Evolutionary conservation across 164 flowering plant genomes (phyloP).

Genomic region (Taxillus chinensis): DNA sequence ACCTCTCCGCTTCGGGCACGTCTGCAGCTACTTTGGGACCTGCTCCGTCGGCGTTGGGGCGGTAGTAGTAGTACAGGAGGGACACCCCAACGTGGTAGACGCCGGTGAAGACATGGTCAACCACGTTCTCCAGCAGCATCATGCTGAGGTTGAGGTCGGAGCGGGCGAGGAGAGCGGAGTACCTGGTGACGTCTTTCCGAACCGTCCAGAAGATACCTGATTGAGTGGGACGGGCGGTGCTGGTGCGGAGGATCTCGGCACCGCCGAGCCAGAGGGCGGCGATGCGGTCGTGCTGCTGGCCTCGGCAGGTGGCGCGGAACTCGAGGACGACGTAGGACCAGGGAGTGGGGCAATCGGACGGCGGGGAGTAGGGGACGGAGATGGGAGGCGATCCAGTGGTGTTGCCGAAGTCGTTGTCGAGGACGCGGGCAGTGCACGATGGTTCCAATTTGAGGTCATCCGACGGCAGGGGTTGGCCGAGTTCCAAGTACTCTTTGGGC

Average conservation of each 20-base stretch:
- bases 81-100: conserved; percentile 48
- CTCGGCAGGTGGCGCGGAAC: conserved; percentile 29
- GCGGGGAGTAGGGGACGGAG: background rate
- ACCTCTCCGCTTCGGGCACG: background rate
- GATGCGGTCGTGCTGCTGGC: conserved; percentile 78
- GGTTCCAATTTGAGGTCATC: background rate
- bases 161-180: conserved; percentile 40
- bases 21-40: conserved; percentile 3
- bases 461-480: background rate
- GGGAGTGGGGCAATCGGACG: conserved; percentile 10
- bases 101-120: conserved; percentile 46
- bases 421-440: background rate
- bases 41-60: background rate
- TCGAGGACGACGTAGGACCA: conserved; percentile 55
- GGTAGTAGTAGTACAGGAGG: conserved; percentile 27
- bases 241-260: conserved; percentile 77
- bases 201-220: conserved; percentile 68
- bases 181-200: conserved; percentile 68
- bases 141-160: conserved; percentile 38
- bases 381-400: background rate
- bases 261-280: conserved; percentile 78
- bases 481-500: background rate
- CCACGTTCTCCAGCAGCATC: conserved; percentile 78
- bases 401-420: background rate
- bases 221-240: conserved; percentile 72